Base-by-base conservation (phyloP, 2,329 filamentous ascomycete genomes). In the Nannizziopsis arthrosporioides region DNA sequence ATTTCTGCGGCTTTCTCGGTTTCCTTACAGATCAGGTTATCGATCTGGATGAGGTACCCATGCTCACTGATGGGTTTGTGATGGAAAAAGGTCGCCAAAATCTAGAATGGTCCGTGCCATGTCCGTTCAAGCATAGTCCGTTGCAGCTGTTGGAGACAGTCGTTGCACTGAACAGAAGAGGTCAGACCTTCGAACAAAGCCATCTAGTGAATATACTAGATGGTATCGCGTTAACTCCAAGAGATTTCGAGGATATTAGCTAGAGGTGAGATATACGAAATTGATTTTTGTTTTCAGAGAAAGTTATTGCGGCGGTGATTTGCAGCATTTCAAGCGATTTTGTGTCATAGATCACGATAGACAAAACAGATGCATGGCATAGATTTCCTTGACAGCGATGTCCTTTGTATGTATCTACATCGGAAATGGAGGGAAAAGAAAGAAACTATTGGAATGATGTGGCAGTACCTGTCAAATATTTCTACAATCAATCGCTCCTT, bases 131-230 rank as follows among this genome's bases (percentile, higher is more conserved):
- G 17, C 54, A 43, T 2, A 69, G 62, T 45, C 68, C 68, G 0
- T 61, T 73, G 0, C 57, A 53, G 0, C 69, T 73, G 38, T 32
- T 74, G 7, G 60, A 61, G 15, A 55, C 52, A 1, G 51, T 72
- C 0, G 51, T 64, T n/a, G 50, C 58, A 9, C 57, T 70, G 30
- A 55, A 66, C 18, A 59, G 64, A 30, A 65, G 68, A 38, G 69
- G 70, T 0, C 61, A 70, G 44, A 62, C 63, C 2, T 66, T 70
- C 42, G 58, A 45, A 5, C 63, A 64, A 51, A 72, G 70, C 0
- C 70, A 74, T 54, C 51, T 74, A 44, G 72, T 70, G 1, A 58
- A 55, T 18, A 56, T 70, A 12, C 39, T 70, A 19, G 57, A 58
- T 44, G 65, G 63, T 1, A 56, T 54, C 18, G 54, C 62, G 15